phyloP scores from a whole-genome alignment of 306 rosid species.

The Cicer arietinum region DNA sequence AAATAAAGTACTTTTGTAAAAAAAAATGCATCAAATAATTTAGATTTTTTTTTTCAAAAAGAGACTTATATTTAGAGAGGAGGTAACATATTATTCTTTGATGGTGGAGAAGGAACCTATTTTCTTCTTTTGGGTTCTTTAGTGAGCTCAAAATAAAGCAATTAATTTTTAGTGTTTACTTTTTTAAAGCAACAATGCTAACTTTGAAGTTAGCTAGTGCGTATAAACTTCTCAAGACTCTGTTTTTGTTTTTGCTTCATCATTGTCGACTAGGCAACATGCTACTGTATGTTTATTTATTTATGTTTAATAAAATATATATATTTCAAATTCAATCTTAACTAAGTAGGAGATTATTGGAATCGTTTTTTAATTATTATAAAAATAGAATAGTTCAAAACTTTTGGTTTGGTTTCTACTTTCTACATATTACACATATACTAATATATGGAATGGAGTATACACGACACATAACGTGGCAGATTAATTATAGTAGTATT shows the following conservation, averaged over 20 bases:
- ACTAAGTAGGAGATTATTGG: constrained; percentile 7
- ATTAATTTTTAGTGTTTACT: constrained; percentile 8
- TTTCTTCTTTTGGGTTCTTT: background rate
- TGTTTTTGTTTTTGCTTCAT: background rate
- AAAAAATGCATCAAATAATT: no score
- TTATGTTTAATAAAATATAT: background rate
- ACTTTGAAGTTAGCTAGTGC: background rate
- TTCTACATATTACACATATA: background rate
- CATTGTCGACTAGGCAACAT: background rate
- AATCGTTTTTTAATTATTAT: background rate
- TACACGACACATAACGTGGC: background rate
- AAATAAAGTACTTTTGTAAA: no score
- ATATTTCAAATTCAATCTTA: background rate
- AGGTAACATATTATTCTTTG: background rate
- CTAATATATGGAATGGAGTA: no score
- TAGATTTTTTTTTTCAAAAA: no score
- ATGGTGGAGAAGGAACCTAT: constrained; percentile 26
- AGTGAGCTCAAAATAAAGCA: background rate
- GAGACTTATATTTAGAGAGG: no score
- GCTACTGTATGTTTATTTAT: background rate
- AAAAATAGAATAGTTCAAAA: background rate
- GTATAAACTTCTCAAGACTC: constrained; percentile 1
- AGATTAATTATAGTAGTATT: background rate
- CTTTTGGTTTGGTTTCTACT: background rate
- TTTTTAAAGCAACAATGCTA: background rate